These are phyloP conservation scores for Berberis vulgaris DNA, from an alignment of 164 flowering plant genomes.

Conservation along the genomic window DNA sequence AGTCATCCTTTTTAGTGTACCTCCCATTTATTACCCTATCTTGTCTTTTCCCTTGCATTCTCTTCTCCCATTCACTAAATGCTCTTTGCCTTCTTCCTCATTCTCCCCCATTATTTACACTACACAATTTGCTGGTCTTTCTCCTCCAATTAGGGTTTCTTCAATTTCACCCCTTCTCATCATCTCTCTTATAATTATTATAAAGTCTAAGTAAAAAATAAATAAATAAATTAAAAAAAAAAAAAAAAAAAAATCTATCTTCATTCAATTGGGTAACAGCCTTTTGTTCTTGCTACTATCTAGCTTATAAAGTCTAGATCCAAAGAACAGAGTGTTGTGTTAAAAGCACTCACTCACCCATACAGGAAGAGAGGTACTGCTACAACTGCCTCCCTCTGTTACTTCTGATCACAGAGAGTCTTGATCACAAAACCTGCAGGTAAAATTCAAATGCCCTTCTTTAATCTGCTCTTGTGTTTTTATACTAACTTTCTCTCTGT, in stretches of 20 bases:
- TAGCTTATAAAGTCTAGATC: constrained; percentile 1
- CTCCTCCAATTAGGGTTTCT: constrained; percentile 31
- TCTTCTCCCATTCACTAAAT: constrained; percentile 27
- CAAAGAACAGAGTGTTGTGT: constrained; percentile 11
- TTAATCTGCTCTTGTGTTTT: neutral
- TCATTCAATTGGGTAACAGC: constrained; percentile 14
- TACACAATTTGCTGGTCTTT: constrained; percentile 19
- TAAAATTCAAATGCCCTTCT: constrained; percentile 20
- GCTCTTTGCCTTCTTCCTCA: constrained; percentile 21
- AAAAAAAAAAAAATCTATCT: neutral
- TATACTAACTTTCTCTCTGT: neutral
- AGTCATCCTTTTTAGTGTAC: constrained; percentile 35
- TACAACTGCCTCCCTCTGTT: constrained; percentile 15
- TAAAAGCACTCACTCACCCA: constrained; percentile 17
- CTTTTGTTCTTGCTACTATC: constrained; percentile 6
- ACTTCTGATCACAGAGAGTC: constrained; percentile 23
- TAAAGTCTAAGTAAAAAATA: neutral
- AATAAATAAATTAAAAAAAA: no score
- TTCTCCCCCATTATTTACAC: constrained; percentile 11
- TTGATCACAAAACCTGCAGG: constrained; percentile 27
- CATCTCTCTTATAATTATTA: constrained; percentile 6
- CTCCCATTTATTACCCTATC: constrained; percentile 20
- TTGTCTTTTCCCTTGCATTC: constrained; percentile 30
- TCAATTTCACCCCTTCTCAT: constrained; percentile 9
- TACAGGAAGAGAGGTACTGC: constrained; percentile 20